Evolutionary conservation across 2,329 filamentous ascomycete genomes (phyloP), one percentile per base, ranked within the genome.

Genomic region (Neonectria punicea): DNA sequence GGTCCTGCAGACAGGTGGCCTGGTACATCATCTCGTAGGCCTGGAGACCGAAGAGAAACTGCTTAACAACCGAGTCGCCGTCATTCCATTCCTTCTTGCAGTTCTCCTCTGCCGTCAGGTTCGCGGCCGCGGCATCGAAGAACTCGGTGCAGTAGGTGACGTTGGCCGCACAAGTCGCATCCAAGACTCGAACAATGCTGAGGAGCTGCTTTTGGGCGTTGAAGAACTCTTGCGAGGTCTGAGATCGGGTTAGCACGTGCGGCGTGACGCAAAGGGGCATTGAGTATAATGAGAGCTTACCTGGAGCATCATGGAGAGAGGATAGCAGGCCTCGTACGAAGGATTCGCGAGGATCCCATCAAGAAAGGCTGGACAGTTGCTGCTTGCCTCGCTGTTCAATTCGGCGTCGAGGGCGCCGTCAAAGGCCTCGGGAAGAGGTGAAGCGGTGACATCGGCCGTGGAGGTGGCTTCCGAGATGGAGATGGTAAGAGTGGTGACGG

Each of bases 161-260:
- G 72, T 94, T 84, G 65, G 90, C 90, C 4, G 83, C 83, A 79
- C 96, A 99, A 10, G 93, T 88, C 16, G 89, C 87, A 71, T 97
- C 92, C 56, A 99, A 88, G 20, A 92, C 90, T 66, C 89, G 88
- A 1, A 93, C 93, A 65, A 95, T 92, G 71, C 86, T 85, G 54
- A 92, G 84, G 39, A 91, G 84, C 5, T 92, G 92, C 75, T 88
- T 90, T 67, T 91, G 86, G 18, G 90, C 90, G 61, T 93, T 83
- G 82, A 98, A 98, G 81, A 98, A 97, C 44, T 89, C 89, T 56
- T 86, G 87, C 10, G 95, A 98, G 67, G 92, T 93, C 89, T 97
- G 34, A 2, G 7, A 10, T 20, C n/a, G 36, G 4, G 54, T 74
- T 61, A 73, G 61, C 28, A 58, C 30, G 13, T 5, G 10, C 18